phyloP scores from a whole-genome alignment of 2,329 filamentous ascomycete species.

The Fusarium dlaminii region DNA sequence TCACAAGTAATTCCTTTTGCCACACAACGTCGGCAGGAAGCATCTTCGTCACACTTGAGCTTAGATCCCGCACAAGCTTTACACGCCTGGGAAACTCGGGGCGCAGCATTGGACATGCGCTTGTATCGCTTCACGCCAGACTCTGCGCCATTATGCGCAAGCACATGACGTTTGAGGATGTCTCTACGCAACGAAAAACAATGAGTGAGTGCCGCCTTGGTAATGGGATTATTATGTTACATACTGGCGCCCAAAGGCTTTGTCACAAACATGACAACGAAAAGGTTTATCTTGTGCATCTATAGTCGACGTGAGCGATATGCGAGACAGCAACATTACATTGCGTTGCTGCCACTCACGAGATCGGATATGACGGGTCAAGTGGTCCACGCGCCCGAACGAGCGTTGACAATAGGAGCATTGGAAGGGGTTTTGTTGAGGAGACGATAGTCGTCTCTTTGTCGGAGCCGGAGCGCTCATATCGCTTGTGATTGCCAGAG shows the following conservation, averaged over 20 bases:
- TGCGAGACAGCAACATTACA: fast-evolving
- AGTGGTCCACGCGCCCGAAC: background rate
- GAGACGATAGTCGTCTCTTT: background rate
- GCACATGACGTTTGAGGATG: background rate
- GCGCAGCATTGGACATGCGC: background rate
- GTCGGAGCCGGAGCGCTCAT: background rate
- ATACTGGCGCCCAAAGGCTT: background rate
- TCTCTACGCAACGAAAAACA: background rate
- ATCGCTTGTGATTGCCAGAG: fast-evolving
- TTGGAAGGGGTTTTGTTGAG: background rate
- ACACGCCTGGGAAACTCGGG: background rate
- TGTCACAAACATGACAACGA: background rate
- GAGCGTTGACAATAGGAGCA: background rate
- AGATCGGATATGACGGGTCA: background rate
- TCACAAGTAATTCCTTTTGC: background rate
- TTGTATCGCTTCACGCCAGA: background rate
- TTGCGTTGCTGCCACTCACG: background rate
- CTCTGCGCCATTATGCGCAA: background rate
- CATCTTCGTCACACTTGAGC: background rate
- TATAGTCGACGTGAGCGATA: background rate
- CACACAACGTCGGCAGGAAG: background rate
- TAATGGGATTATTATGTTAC: background rate
- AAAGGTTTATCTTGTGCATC: background rate
- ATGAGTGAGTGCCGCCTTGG: background rate
- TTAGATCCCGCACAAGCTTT: background rate